Percentiles rank a stretch among this genome's conserved stretches.
These are phyloP conservation scores for Rhodotorula sp. DNA, from an alignment of 1,284 basidiomycete genomes.

Conservation along the genomic window DNA sequence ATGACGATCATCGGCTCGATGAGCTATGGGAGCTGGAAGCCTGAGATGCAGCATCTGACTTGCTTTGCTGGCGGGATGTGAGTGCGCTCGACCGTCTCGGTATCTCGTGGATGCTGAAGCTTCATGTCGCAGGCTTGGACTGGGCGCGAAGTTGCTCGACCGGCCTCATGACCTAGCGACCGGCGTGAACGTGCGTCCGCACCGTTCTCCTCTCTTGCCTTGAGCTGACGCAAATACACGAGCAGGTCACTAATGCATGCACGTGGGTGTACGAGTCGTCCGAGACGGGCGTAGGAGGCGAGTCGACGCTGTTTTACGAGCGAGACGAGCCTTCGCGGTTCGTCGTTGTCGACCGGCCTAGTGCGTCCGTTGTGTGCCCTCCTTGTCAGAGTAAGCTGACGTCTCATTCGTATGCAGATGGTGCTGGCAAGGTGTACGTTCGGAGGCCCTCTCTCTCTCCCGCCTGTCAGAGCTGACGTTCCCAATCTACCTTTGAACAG, in stretches of 20 bases:
- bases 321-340: constrained; percentile 42
- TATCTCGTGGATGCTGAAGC: neutral
- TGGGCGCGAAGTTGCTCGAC: constrained; percentile 55
- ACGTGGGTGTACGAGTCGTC: constrained; percentile 55
- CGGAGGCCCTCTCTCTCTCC: neutral
- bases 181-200: constrained; percentile 31
- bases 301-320: constrained; percentile 49
- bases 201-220: neutral
- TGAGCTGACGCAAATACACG: neutral
- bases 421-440: neutral
- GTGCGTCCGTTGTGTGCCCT: neutral
- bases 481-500: neutral
- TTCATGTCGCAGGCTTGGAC: constrained; percentile 47
- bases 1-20: constrained; percentile 46
- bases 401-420: neutral
- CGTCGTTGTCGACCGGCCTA: constrained; percentile 24
- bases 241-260: constrained; percentile 54
- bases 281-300: constrained; percentile 52
- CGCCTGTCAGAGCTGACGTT: neutral
- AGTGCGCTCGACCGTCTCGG: neutral
- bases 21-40: constrained; percentile 25
- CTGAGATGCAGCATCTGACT: constrained; percentile 50
- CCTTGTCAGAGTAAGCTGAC: no score
- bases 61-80: constrained; percentile 59
- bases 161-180: constrained; percentile 52